phyloP scores from a whole-genome alignment of 805 yeast species.

The Saccharomycopsis amapae region DNA sequence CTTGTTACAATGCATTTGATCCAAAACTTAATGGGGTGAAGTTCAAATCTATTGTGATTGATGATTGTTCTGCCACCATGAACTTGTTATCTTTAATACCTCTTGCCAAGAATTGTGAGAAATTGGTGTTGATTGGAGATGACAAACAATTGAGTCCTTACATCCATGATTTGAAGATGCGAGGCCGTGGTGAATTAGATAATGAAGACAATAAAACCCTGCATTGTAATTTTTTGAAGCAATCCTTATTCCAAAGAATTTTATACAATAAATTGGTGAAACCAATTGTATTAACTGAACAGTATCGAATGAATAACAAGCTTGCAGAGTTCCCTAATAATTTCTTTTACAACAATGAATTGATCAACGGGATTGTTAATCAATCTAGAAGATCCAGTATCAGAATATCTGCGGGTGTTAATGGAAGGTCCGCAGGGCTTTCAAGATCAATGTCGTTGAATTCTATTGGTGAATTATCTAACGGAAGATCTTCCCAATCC shows the following conservation, averaged over 20 bases:
- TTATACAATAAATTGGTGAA: conserved; percentile 46
- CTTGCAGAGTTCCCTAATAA: conserved; percentile 53
- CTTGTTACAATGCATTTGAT: conserved; percentile 21
- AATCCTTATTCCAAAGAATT: conserved; percentile 48
- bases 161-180: conserved; percentile 32
- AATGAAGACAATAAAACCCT: background rate
- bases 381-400: background rate
- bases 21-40: conserved; percentile 18
- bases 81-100: conserved; percentile 20
- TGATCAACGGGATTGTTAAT: conserved; percentile 43
- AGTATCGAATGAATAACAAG: conserved; percentile 46
- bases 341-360: conserved; percentile 52
- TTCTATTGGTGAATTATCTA: background rate
- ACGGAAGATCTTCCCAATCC: no score
- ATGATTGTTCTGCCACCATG: conserved; percentile 18
- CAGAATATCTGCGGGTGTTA: background rate
- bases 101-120: conserved; percentile 18
- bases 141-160: conserved; percentile 56
- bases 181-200: background rate
- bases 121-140: conserved; percentile 38
- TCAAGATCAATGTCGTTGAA: background rate
- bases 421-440: background rate
- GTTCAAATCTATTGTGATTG: conserved; percentile 18
- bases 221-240: conserved; percentile 36
- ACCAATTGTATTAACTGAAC: conserved; percentile 54